Evolutionary conservation across 768 basidiomycete species (phyloP).

Genomic region (Russula emetica): DNA sequence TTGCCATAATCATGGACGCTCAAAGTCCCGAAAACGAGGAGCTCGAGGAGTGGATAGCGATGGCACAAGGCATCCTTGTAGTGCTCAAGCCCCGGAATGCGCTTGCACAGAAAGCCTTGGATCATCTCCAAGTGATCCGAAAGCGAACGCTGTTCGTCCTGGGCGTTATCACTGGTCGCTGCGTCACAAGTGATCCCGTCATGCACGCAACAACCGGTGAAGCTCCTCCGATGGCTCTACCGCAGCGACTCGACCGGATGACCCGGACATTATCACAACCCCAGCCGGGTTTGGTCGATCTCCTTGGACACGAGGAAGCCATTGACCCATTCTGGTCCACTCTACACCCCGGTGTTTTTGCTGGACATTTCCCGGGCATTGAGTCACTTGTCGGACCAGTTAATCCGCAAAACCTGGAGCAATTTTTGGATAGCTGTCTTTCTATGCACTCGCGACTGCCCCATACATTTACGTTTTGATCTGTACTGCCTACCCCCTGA

Average conservation of each 20-base stretch:
- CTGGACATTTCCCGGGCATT: slow-evolving; percentile 30
- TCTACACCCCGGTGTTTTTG: slow-evolving; percentile 22
- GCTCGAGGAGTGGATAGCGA: slow-evolving; percentile 30
- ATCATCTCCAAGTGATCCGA: slow-evolving; percentile 26
- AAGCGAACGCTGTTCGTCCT: slow-evolving; percentile 27
- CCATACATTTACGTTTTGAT: slow-evolving; percentile 19
- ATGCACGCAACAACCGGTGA: background rate
- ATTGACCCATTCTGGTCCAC: slow-evolving; percentile 26
- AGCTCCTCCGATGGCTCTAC: slow-evolving; percentile 16
- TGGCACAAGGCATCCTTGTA: slow-evolving; percentile 26
- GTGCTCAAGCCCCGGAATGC: slow-evolving; percentile 21
- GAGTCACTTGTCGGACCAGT: slow-evolving; percentile 29
- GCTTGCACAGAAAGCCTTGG: slow-evolving; percentile 26
- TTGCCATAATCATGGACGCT: slow-evolving; percentile 32
- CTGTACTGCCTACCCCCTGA: background rate
- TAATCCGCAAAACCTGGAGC: slow-evolving; percentile 25
- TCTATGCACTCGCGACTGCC: slow-evolving; percentile 25
- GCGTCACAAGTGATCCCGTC: slow-evolving; percentile 4
- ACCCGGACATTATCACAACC: slow-evolving; percentile 25
- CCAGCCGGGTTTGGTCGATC: slow-evolving; percentile 23
- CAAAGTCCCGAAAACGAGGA: slow-evolving; percentile 28
- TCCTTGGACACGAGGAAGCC: slow-evolving; percentile 24
- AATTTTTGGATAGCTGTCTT: slow-evolving; percentile 30
- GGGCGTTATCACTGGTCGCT: slow-evolving; percentile 18
- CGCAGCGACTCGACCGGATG: slow-evolving; percentile 25